A percentile compares a stretch with the other conserved stretches of the same genome.
phyloP scores from a whole-genome alignment of 129 eudicot species.

The Lactuca saligna region DNA sequence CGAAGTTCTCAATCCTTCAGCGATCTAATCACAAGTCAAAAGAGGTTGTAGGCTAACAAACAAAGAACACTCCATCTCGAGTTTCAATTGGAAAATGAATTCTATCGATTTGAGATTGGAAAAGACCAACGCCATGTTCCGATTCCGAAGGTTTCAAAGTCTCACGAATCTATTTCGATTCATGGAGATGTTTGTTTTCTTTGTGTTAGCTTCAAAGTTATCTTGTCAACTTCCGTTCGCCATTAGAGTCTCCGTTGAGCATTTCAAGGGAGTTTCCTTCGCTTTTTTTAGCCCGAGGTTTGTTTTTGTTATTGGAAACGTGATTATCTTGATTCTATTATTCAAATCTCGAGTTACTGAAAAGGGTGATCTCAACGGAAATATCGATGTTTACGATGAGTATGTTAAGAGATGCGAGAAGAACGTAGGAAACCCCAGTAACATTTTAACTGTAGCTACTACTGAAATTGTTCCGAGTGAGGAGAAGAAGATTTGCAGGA shows the following conservation, averaged over 20 bases:
- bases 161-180: slow-evolving; percentile 55
- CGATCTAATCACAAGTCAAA: slow-evolving; percentile 4
- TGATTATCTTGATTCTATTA: slow-evolving; percentile 52
- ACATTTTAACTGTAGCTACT: background rate
- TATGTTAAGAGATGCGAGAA: slow-evolving; percentile 40
- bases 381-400: slow-evolving; percentile 45
- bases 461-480: background rate
- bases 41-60: background rate
- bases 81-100: slow-evolving; percentile 52
- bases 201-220: slow-evolving; percentile 45
- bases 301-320: slow-evolving; percentile 74
- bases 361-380: slow-evolving; percentile 7
- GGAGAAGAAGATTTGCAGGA: slow-evolving; percentile 29
- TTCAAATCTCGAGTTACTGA: slow-evolving; percentile 41
- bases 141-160: slow-evolving; percentile 34
- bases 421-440: slow-evolving; percentile 10
- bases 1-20: slow-evolving; percentile 22
- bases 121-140: slow-evolving; percentile 52
- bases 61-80: background rate
- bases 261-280: slow-evolving; percentile 32
- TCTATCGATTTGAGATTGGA: slow-evolving; percentile 54
- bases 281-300: slow-evolving; percentile 50
- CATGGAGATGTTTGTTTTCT: slow-evolving; percentile 46
- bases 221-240: slow-evolving; percentile 43
- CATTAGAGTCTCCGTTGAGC: slow-evolving; percentile 41